Conservation (phyloP, 768 basidiomycete genomes). For the Pilatotrama ljubarskyi region DNA sequence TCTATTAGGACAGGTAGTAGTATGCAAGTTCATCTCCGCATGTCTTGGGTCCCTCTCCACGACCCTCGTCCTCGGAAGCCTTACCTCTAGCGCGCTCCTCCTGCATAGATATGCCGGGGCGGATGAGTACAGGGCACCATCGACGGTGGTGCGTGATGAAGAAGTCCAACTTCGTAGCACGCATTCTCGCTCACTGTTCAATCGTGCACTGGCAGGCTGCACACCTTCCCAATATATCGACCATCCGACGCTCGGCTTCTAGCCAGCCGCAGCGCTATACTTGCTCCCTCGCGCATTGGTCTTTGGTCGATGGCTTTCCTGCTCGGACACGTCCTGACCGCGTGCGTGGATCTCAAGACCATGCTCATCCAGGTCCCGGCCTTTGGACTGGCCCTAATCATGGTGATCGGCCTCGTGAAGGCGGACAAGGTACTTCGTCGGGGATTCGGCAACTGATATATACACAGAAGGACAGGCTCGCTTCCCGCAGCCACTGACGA, state of each 20-base stretch:
- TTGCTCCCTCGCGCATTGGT: conserved; percentile 21
- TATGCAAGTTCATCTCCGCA: neutral
- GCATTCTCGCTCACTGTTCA: neutral
- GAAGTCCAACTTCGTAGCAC: neutral
- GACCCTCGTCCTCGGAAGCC: conserved; percentile 1
- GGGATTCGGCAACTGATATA: neutral
- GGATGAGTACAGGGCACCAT: conserved; percentile 7
- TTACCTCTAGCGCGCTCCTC: conserved; percentile 11
- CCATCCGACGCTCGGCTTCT: conserved; percentile 12
- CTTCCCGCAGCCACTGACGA: too few species aligned
- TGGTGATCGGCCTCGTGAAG: conserved; percentile 1
- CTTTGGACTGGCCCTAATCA: neutral
- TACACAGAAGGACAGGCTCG: too few species aligned
- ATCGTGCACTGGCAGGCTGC: conserved; percentile 2
- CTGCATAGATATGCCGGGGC: conserved; percentile 16
- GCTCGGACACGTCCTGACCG: conserved; percentile 11
- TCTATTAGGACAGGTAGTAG: too few species aligned
- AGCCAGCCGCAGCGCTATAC: conserved; percentile 13
- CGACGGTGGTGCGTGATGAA: conserved; percentile 14
- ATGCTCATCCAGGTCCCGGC: conserved; percentile 6
- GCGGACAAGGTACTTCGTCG: neutral
- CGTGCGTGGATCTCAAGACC: conserved; percentile 3
- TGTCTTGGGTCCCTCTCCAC: conserved; percentile 15
- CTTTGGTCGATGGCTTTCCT: conserved; percentile 22
- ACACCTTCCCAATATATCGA: conserved; percentile 10